Evolutionary conservation across 208 protist genomes (phyloP), one percentile per base, ranked within the genome.

Genomic region (Strigomonas culicis): DNA sequence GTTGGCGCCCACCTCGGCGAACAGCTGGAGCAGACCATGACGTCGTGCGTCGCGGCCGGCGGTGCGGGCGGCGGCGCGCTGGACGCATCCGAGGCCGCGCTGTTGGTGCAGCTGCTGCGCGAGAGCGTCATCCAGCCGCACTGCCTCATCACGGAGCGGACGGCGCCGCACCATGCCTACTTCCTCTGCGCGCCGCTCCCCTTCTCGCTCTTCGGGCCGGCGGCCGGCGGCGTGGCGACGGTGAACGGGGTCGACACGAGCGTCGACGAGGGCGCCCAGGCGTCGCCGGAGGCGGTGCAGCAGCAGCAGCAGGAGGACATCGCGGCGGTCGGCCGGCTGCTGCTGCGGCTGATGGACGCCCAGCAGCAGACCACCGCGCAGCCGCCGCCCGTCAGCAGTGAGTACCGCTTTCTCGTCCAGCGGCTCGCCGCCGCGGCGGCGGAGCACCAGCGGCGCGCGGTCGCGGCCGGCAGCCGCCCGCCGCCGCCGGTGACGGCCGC

Each of bases 251-350:
- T 39, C 4, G 34, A 39, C 10, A 39, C 39, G 6, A 32, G 15
- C 31, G 57, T 36, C 10, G 25, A 17, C 13, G 39, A 72, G 34
- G 19, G 32, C 7, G 56, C 56, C 8, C 30, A 57, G 19, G 28
- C 61, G 22, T 70, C 69, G n/a, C 69, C 75, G 1, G 30, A 52
- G 39, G 58, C 70, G 15, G 55, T 70, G 32, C 50, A 60, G 1
- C 65, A 51, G 21, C 53, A 70, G 28, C 75, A 88, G 32, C 62
- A 60, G 0, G 56, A 66, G 1, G 84, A 91, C 56, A 70, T 82
- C 21, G 80, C 71, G 0, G 75, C 71, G 28, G 75, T 80, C n/a
- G 84, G 80, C 2, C 67, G 56, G 4, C 39, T 91, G 46, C 27
- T 91, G 43, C 36, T 75, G 27, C 21, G 58, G 2, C 59, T 84